Evolutionary conservation across 1,284 basidiomycete species (phyloP).

Genomic region (Crepidotus sp.): DNA sequence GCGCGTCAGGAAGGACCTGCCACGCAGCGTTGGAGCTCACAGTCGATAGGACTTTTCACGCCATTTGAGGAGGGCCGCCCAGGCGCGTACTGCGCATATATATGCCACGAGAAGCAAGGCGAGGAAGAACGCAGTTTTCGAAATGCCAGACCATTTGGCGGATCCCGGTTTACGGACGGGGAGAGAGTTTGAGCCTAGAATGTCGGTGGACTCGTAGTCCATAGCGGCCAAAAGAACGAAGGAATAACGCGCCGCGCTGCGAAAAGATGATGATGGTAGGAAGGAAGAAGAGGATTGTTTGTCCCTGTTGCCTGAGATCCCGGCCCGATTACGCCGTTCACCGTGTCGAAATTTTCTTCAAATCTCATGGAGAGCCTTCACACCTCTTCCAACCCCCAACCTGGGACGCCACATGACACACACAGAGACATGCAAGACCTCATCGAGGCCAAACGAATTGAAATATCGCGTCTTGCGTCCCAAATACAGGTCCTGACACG

Average conservation of each 20-base stretch:
- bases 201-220: slow-evolving; percentile 56
- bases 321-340: slow-evolving; percentile 1
- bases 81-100: slow-evolving; percentile 30
- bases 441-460: background rate
- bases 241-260: slow-evolving; percentile 21
- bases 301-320: background rate
- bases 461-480: background rate
- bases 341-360: no score
- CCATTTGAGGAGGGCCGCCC: slow-evolving; percentile 39
- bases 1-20: slow-evolving; percentile 9
- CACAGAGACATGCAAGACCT: background rate
- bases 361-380: no score
- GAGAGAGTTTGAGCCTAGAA: slow-evolving; percentile 47
- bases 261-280: slow-evolving; percentile 27
- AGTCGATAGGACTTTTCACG: slow-evolving; percentile 51
- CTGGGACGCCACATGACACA: no score
- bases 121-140: slow-evolving; percentile 23
- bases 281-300: slow-evolving; percentile 18
- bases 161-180: slow-evolving; percentile 30
- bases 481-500: background rate
- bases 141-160: slow-evolving; percentile 28
- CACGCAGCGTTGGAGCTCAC: slow-evolving; percentile 29
- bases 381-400: no score
- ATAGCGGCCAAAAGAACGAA: slow-evolving; percentile 28
- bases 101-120: slow-evolving; percentile 29